Base-by-base conservation (phyloP, 2,329 filamentous ascomycete genomes). In the Dryadomyces quercus-mongolicae region DNA sequence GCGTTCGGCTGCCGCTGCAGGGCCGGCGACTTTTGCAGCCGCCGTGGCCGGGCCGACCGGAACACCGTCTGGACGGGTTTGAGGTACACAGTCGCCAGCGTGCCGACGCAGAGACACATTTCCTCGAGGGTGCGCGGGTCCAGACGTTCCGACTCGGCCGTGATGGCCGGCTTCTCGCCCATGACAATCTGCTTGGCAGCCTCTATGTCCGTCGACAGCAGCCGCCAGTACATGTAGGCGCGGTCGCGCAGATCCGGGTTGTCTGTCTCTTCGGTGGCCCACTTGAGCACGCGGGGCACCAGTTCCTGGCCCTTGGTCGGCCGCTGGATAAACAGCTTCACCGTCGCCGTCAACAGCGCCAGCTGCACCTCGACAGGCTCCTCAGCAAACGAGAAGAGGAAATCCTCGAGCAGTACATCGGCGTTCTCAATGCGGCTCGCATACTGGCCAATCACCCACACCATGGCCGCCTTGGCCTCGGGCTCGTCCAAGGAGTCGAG, bases 211-310 rank as follows among this genome's bases (percentile, higher is more conserved):
- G 90, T 94, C 1, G 90, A 95, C 1, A 98, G 77, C 15, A 98
- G 78, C 5, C 93, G 88, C 93, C 93, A 98, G 74, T 98, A 98
- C 91, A 98, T 97, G 74, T 96, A 98, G 0, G 93, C 93, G 62
- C 93, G 78, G 67, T 98, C 93, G 59, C 93, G 84, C 31, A 98
- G 80, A 69, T 98, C 93, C 0, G 93, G 93, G 68, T 98, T 96
- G 66, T 98, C 93, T n/a, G 92, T 97, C 68, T 97, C 93, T 68
- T 97, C 93, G 0, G 93, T 98, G 5, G 93, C 94, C 92, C 93
- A 97, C 70, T 97, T 97, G 51, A 98, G 75, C 2, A 97, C 92
- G 64, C 90, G 90, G 1, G 92, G 93, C 0, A 98, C 92, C 7
- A 98, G 76, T 52, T 94, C 84, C 64, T 95, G 91, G 25, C 89